Evolutionary conservation across 2,329 filamentous ascomycete genomes (phyloP).

Genomic region (Aureobasidium musti): DNA sequence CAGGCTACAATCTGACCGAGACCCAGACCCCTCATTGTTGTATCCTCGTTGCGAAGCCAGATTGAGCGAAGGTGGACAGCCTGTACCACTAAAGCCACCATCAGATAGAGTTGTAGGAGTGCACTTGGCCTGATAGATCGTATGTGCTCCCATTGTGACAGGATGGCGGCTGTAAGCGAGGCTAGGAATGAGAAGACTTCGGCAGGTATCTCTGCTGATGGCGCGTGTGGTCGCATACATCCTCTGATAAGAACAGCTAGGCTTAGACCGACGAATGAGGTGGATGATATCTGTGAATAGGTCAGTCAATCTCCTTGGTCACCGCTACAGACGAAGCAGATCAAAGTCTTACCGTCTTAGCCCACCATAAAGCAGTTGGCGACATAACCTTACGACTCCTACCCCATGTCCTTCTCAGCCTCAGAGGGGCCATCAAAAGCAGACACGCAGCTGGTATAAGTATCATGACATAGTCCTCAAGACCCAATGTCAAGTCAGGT

Average conservation of each 20-base stretch:
- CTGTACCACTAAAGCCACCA: constrained; percentile 37
- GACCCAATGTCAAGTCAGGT: constrained; percentile 37
- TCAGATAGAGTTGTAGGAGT: constrained; percentile 39
- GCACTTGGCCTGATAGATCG: constrained; percentile 37
- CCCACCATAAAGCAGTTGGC: constrained; percentile 34
- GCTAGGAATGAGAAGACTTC: constrained; percentile 35
- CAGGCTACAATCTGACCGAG: constrained; percentile 35
- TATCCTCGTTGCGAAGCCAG: constrained; percentile 34
- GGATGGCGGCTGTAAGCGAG: constrained; percentile 33
- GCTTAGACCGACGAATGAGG: constrained; percentile 35
- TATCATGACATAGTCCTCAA: constrained; percentile 38
- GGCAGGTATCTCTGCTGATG: constrained; percentile 35
- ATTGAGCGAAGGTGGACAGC: constrained; percentile 37
- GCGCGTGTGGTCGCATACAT: constrained; percentile 8
- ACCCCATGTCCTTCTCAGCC: constrained; percentile 36
- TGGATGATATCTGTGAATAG: constrained; percentile 23
- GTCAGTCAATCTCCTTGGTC: background rate
- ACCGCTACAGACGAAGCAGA: background rate
- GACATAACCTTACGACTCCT: constrained; percentile 34
- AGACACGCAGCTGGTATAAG: constrained; percentile 36
- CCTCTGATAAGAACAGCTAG: constrained; percentile 33
- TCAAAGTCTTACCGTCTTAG: constrained; percentile 33
- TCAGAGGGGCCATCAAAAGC: constrained; percentile 37
- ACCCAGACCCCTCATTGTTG: constrained; percentile 31
- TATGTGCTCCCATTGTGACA: constrained; percentile 38